Evolutionary conservation across 2,329 filamentous ascomycete genomes (phyloP).

Genomic region (Bertia moriformis): DNA sequence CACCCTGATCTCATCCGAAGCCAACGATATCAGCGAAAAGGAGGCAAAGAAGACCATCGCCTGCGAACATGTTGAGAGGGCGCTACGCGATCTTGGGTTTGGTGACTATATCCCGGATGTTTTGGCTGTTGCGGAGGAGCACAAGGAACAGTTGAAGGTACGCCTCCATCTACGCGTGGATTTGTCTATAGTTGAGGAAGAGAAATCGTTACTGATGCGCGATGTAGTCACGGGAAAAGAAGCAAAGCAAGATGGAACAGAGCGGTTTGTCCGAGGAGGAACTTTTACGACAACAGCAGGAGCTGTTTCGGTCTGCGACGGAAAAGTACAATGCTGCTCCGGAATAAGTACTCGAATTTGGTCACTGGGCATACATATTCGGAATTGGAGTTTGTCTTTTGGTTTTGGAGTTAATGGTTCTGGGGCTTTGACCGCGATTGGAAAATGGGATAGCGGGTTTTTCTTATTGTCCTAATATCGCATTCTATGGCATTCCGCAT

Average conservation of each 20-base stretch:
- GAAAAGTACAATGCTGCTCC: slow-evolving; percentile 1
- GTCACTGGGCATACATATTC: no score
- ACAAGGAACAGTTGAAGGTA: slow-evolving; percentile 87
- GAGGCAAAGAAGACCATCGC: slow-evolving; percentile 99
- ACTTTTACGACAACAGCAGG: slow-evolving; percentile 1
- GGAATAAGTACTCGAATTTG: background rate
- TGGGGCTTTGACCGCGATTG: no score
- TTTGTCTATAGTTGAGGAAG: no score
- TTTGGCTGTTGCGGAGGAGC: slow-evolving; percentile 71
- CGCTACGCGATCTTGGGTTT: slow-evolving; percentile 83
- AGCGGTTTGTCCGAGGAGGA: background rate
- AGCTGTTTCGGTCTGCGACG: background rate
- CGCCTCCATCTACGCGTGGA: slow-evolving; percentile 8
- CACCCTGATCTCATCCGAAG: slow-evolving; percentile 93
- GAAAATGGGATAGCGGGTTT: no score
- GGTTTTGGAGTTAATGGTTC: no score
- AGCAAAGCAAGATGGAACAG: slow-evolving; percentile 1
- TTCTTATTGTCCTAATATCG: no score
- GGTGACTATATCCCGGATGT: slow-evolving; percentile 82
- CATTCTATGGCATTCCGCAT: no score
- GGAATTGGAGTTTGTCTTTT: no score
- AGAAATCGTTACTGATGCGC: background rate
- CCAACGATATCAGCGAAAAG: slow-evolving; percentile 96
- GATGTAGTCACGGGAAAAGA: slow-evolving; percentile 1
- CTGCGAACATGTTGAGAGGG: slow-evolving; percentile 92